These are phyloP conservation scores for Ogataea pilisensis DNA, from an alignment of 805 yeast genomes.

Conservation along the genomic window DNA sequence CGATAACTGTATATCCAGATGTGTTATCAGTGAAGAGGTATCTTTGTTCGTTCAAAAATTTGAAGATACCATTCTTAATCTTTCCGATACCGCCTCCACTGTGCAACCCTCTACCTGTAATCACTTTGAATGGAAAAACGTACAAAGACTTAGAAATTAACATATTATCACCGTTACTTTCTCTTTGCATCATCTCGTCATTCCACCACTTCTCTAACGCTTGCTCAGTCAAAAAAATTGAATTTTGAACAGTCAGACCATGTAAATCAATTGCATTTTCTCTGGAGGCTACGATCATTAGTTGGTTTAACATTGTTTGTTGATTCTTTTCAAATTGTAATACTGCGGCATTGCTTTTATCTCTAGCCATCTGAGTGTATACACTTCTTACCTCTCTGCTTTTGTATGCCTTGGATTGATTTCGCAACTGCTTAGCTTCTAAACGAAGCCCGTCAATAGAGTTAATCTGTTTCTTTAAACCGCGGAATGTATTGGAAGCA, in stretches of 20 bases:
- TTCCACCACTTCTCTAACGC: constrained; percentile 60
- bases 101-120: constrained; percentile 73
- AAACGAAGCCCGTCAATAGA: background rate
- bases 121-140: constrained; percentile 41
- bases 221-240: constrained; percentile 33
- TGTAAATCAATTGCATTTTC: constrained; percentile 51
- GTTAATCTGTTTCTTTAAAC: background rate
- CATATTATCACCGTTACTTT: constrained; percentile 35
- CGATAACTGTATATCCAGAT: constrained; percentile 41
- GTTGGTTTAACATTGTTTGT: background rate
- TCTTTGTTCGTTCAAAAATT: constrained; percentile 31
- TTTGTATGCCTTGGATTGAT: constrained; percentile 1
- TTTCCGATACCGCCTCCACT: constrained; percentile 53
- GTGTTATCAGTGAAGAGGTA: constrained; percentile 46
- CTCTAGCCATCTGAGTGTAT: constrained; percentile 6
- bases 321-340: background rate
- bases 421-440: constrained; percentile 4
- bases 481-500: background rate
- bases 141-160: constrained; percentile 32
- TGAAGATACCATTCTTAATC: constrained; percentile 41
- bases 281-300: background rate
- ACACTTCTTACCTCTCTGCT: constrained; percentile 7
- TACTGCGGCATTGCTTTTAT: background rate
- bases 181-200: constrained; percentile 44
- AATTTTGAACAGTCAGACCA: constrained; percentile 44